Percentiles rank a stretch among this genome's conserved stretches.
Conservation (phyloP, 2,329 filamentous ascomycete species). For the Monosporascus sp. region DNA sequence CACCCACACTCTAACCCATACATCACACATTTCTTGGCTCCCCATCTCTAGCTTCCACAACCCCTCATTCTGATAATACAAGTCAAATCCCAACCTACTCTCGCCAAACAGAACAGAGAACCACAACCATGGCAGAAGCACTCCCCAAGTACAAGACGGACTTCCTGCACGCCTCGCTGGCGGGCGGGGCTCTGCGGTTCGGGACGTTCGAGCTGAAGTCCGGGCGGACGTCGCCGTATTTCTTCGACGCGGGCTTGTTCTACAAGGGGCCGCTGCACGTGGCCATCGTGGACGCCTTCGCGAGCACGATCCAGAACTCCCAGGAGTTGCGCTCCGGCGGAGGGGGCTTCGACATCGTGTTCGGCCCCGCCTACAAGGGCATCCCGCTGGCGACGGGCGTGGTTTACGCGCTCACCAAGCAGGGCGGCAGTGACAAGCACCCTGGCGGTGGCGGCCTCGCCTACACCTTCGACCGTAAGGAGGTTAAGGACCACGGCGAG, state of each 20-base stretch:
- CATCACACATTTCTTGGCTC: not conserved
- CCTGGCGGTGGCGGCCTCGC: no score
- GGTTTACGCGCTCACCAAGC: slow-evolving; percentile 48
- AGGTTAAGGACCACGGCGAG: slow-evolving; percentile 93
- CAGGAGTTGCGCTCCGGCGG: slow-evolving; percentile 31
- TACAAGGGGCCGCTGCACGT: slow-evolving; percentile 73
- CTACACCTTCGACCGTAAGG: slow-evolving; percentile 94
- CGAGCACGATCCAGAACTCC: slow-evolving; percentile 48
- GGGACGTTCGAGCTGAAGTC: slow-evolving; percentile 89
- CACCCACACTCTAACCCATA: not conserved
- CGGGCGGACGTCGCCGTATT: slow-evolving; percentile 86
- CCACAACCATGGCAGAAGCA: slow-evolving; percentile 29
- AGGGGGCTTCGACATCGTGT: slow-evolving; percentile 75
- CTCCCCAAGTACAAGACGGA: slow-evolving; percentile 63
- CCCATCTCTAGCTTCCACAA: not conserved
- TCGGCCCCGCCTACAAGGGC: slow-evolving; percentile 94
- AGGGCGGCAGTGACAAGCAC: no score
- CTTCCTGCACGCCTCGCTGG: slow-evolving; percentile 65
- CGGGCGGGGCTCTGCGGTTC: slow-evolving; percentile 69
- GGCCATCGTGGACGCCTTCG: slow-evolving; percentile 77
- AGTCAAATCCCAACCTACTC: not conserved
- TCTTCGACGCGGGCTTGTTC: slow-evolving; percentile 94
- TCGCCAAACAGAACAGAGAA: not conserved
- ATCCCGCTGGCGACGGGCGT: slow-evolving; percentile 83
- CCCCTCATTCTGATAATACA: not conserved